Percentiles rank a stretch among this genome's conserved stretches.
These are phyloP conservation scores for Taxawa tesnikishii DNA, from an alignment of 2,329 filamentous ascomycete species.

Conservation along the genomic window DNA sequence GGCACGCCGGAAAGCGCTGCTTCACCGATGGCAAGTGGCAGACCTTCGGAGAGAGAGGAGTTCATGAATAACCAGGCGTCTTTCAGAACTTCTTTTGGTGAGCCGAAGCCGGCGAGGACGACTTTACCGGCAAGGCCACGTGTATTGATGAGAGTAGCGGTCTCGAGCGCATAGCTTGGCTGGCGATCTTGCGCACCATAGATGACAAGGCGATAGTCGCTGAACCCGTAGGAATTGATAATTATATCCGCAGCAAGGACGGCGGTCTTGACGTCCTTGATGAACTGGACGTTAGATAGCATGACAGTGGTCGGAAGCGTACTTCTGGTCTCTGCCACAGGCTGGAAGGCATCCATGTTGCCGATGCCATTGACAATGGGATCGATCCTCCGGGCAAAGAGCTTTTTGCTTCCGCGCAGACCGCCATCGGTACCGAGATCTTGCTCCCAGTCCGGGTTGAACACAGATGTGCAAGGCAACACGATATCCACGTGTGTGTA, in stretches of 20 bases:
- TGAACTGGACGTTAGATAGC: slow-evolving; percentile 48
- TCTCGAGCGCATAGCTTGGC: slow-evolving; percentile 47
- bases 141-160: slow-evolving; percentile 45
- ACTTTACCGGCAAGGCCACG: slow-evolving; percentile 39
- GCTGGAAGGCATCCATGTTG: slow-evolving; percentile 51
- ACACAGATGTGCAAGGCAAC: slow-evolving; percentile 46
- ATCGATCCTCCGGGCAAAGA: slow-evolving; percentile 48
- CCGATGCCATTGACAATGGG: slow-evolving; percentile 54
- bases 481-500: slow-evolving; percentile 46
- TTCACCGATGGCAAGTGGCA: slow-evolving; percentile 44
- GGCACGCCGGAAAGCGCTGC: slow-evolving; percentile 44
- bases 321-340: slow-evolving; percentile 46
- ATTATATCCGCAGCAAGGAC: slow-evolving; percentile 53
- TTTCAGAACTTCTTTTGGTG: slow-evolving; percentile 34
- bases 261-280: slow-evolving; percentile 53
- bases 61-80: slow-evolving; percentile 36
- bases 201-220: slow-evolving; percentile 49
- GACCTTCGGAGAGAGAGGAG: slow-evolving; percentile 43
- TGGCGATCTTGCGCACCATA: slow-evolving; percentile 53
- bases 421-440: slow-evolving; percentile 49
- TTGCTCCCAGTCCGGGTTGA: slow-evolving; percentile 52
- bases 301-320: slow-evolving; percentile 51
- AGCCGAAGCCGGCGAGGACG: slow-evolving; percentile 43
- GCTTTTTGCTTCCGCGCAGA: slow-evolving; percentile 42
- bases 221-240: slow-evolving; percentile 54